Percentiles rank a stretch among this genome's conserved stretches.
Conservation (phyloP, 768 basidiomycete species). For the Suillus fuscotomentosus region DNA sequence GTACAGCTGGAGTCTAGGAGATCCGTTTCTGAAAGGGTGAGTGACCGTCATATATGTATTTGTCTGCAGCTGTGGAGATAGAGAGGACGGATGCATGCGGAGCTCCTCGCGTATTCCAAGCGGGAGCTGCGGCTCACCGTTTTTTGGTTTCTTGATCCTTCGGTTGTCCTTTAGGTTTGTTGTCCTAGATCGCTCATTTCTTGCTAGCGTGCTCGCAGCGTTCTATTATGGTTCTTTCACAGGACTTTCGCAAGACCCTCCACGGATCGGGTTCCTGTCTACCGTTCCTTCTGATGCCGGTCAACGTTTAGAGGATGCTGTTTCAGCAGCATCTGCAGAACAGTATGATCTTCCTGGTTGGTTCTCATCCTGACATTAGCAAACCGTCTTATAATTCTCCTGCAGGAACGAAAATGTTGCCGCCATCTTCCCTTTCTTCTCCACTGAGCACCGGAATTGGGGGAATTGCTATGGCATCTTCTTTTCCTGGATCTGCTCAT, state of each 20-base stretch:
- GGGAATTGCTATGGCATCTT: constrained; percentile 27
- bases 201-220: constrained; percentile 55
- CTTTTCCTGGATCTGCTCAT: not conserved
- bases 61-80: constrained; percentile 3
- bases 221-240: constrained; percentile 75
- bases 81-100: constrained; percentile 5
- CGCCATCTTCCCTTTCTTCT: constrained; percentile 35
- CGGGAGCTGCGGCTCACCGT: not conserved
- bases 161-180: not conserved
- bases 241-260: constrained; percentile 64
- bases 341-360: constrained; percentile 28
- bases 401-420: constrained; percentile 39
- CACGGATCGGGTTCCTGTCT: constrained; percentile 69
- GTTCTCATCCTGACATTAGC: constrained; percentile 4
- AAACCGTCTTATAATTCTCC: constrained; percentile 3
- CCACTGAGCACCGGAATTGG: constrained; percentile 22
- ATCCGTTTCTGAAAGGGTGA: constrained; percentile 74
- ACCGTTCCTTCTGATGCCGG: constrained; percentile 61
- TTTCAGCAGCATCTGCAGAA: constrained; percentile 32
- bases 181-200: not conserved
- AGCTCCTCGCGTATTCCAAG: not conserved
- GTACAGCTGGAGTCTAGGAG: constrained; percentile 78
- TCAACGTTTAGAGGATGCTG: constrained; percentile 34
- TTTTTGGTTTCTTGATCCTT: constrained; percentile 1
- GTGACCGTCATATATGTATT: constrained; percentile 17